phyloP scores from a whole-genome alignment of 345 rosid genomes.

The Syzygium aqueum region DNA sequence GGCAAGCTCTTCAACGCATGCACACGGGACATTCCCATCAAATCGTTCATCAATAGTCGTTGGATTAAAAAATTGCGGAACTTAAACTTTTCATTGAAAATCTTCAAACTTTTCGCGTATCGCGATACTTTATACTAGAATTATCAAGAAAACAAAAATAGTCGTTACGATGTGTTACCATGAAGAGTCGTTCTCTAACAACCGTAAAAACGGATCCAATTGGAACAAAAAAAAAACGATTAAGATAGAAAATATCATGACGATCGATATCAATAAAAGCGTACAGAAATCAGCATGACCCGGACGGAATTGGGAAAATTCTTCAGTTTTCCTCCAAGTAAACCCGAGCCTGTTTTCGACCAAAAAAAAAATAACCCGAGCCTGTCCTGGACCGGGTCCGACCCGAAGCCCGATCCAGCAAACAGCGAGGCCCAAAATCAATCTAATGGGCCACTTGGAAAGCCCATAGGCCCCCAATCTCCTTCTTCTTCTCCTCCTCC shows the following conservation, averaged over 20 bases:
- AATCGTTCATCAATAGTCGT: neutral
- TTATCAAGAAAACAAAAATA: neutral
- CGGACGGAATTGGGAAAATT: neutral
- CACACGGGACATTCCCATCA: no score
- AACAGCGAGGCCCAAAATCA: neutral
- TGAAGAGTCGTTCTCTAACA: no score
- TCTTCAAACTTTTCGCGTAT: neutral
- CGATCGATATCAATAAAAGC: neutral
- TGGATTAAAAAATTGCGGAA: neutral
- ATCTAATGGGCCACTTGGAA: neutral
- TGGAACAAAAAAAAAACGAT: neutral
- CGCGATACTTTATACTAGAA: neutral
- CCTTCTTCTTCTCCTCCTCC: no score
- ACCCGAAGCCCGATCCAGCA: neutral
- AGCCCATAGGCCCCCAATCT: neutral
- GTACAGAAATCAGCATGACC: neutral
- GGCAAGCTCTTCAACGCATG: rapidly evolving
- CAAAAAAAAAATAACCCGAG: neutral
- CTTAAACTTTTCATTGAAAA: neutral
- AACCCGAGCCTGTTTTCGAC: neutral
- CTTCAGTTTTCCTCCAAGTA: neutral
- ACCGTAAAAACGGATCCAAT: neutral
- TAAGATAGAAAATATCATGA: neutral
- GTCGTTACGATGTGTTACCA: neutral
- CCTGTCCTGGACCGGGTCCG: neutral